A percentile compares a stretch with the other conserved stretches of the same genome.
These are phyloP conservation scores for Aspergillus kassunensis DNA, from an alignment of 495 filamentous ascomycete species.

Conservation along the genomic window DNA sequence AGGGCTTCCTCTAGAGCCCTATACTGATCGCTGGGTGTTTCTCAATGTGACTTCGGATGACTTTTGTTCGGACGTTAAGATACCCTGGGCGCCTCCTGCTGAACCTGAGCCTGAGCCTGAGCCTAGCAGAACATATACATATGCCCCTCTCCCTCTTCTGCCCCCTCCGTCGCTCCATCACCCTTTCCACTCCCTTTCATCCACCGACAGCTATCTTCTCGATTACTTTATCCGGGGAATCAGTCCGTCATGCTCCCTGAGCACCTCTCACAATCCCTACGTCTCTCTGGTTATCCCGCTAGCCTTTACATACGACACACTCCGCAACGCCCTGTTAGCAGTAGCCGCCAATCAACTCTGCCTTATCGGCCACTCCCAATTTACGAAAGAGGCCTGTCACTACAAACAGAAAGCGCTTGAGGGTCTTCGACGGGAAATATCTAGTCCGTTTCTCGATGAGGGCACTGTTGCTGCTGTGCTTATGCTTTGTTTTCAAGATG, in stretches of 20 bases:
- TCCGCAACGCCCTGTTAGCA: conserved; percentile 16
- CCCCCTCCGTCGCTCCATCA: conserved; percentile 1
- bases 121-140: no score
- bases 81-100: not conserved
- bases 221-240: conserved; percentile 22
- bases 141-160: not conserved
- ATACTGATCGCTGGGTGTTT: conserved; percentile 16
- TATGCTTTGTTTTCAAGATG: conserved; percentile 24
- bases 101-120: not conserved
- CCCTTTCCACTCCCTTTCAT: conserved; percentile 8
- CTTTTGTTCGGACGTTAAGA: not conserved
- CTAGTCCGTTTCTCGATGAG: conserved; percentile 1
- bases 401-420: conserved; percentile 15
- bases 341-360: conserved; percentile 17
- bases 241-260: conserved; percentile 15
- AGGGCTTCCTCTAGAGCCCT: conserved; percentile 11
- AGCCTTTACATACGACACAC: conserved; percentile 2
- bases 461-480: conserved; percentile 16
- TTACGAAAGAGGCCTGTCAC: conserved; percentile 1
- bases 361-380: conserved; percentile 10
- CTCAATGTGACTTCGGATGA: conserved; percentile 13
- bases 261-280: conserved; percentile 16
- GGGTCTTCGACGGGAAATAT: conserved; percentile 13
- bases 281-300: conserved; percentile 16
- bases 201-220: conserved; percentile 15